Evolutionary conservation across 805 yeast genomes (phyloP), one percentile per base, ranked within the genome.

Genomic region (Barnettozyma pratensis): DNA sequence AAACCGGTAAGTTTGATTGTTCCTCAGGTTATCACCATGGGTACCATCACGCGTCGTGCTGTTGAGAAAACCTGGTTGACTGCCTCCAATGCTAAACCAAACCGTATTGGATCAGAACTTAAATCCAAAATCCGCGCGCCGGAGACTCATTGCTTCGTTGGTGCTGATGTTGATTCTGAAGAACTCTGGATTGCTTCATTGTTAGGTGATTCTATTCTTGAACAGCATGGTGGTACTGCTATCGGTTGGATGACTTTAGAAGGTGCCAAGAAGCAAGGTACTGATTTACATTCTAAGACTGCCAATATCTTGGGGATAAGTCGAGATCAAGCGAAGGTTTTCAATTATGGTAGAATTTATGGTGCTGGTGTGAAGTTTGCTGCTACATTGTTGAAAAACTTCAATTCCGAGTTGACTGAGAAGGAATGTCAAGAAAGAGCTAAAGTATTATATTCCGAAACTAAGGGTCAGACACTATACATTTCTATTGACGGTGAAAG

Each of bases 231-330:
- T 6, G 95, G 95, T 11, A 89, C 98, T 0, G 96, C 98, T 0
- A 77, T 95, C 47, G 97, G 98, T 0, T 95, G 99, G 99, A 95
- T 94, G 99, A 91, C 97, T 2, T 73, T 94, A 48, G 99, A 94
- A 70, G 99, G 99, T 19, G 82, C 92, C 4, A 94, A 94, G 67
- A 74, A 71, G 48, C 92, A 86, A 47, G 95, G 94, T 5, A 95
- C 99, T 0, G 99, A 94, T 68, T 69, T 95, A 51, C 99, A 94
- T 63, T 89, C 97, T 0, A 90, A 87, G 55, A 94, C 98, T 0
- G 97, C 99, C 0, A 75, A 76, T 9, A 90, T 95, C 55, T 68
- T 94, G 62, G 96, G 96, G 0, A 91, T 95, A 45, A 80, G 87
- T 28, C 75, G 99, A 65, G 82, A 85, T 58, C 96, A 94, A 54